Evolutionary conservation across 805 yeast genomes (phyloP).

Genomic region (Pichia cabralensis): DNA sequence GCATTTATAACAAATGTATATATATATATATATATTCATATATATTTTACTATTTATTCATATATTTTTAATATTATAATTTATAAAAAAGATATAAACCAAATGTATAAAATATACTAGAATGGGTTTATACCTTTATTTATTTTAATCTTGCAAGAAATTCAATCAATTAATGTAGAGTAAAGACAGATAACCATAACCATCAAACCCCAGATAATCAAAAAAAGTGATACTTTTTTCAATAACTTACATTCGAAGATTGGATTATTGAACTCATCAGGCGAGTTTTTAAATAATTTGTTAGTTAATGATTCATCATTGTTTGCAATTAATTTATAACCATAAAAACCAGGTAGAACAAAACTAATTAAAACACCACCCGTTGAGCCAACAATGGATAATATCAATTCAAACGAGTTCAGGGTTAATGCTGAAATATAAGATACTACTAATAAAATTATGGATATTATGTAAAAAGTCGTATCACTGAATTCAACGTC

Average conservation of each 20-base stretch:
- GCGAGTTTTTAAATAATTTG: constrained; percentile 14
- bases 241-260: constrained; percentile 15
- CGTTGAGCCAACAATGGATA: constrained; percentile 72
- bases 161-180: constrained; percentile 34
- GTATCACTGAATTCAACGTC: constrained; percentile 40
- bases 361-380: constrained; percentile 76
- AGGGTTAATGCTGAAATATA: constrained; percentile 51
- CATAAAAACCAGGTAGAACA: constrained; percentile 70
- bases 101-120: too few relatives aligned
- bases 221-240: constrained; percentile 24
- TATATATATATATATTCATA: not conserved
- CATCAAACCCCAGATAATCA: constrained; percentile 42
- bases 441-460: constrained; percentile 34
- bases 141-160: too few relatives aligned
- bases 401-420: constrained; percentile 54
- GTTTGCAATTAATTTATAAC: constrained; percentile 44
- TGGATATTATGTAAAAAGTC: constrained; percentile 41
- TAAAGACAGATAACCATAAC: constrained; percentile 48
- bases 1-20: too few relatives aligned
- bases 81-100: too few relatives aligned
- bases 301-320: constrained; percentile 11
- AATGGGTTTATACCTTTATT: too few relatives aligned
- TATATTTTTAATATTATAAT: too few relatives aligned
- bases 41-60: too few relatives aligned
- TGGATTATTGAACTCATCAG: constrained; percentile 14